Evolutionary conservation across 1,284 basidiomycete species (phyloP), one percentile per base, ranked within the genome.

Genomic region (Ustilago lituana): DNA sequence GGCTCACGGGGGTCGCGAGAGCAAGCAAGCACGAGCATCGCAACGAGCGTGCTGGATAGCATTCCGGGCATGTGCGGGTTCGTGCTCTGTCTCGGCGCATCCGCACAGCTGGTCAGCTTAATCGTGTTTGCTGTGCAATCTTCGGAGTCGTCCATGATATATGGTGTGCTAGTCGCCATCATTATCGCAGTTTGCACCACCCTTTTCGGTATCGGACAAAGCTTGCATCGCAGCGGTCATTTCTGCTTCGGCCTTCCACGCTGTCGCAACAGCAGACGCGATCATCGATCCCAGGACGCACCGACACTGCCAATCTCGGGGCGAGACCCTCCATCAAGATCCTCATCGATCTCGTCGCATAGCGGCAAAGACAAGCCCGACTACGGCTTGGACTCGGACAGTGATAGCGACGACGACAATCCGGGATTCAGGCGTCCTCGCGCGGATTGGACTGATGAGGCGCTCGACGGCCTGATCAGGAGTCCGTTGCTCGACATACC

Each of bases 361-460:
- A 26, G 32, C 9, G 57, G 33, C 17, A 41, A 27, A 7, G 41
- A 47, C 41, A 17, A 51, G 0, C 48, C 52, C 2, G 60, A 62
- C 33, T 62, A 56, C 35, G 60, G 48, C 5, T 36, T 62, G 8
- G 60, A 62, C 9, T 55, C 52, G 43, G 52, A 55, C 27, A 56
- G 36, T 10, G 60, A 62, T 2, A 55, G 53, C 19, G 31, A 36
- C n/a, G 32, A 38, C 11, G n/a, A 15, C 5, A 23, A 31, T 20
- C 33, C 43, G 2, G n/a, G 43, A 6, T 20, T 15, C 4, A 52
- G n/a, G 15, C 31, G 26, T 2, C 50, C 57, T 0, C 37, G 15
- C 3, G 24, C 48, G 0, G 48, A 62, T 10, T 62, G 60, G 59
- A 61, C 41, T 5, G 51, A 61, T 23, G 33, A 39, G 32, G 43